Conservation (phyloP, 305 asterid species). For the Plantago lanceolata region DNA sequence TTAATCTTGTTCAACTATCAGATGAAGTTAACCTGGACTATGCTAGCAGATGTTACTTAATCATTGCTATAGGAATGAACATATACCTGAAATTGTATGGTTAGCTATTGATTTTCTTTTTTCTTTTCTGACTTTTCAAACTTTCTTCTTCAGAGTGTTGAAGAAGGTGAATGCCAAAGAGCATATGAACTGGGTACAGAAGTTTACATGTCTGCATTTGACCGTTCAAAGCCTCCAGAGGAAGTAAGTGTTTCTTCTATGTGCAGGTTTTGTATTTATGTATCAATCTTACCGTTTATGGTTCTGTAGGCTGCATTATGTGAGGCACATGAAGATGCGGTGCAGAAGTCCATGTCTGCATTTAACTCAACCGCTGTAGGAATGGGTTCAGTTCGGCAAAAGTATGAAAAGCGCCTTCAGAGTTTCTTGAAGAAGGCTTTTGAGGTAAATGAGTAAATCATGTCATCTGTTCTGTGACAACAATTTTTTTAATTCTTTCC, state of each 20-base stretch:
- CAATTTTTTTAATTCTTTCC: neutral
- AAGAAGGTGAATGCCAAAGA: constrained; percentile 96
- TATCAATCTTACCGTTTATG: constrained; percentile 15
- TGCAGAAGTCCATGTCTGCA: constrained; percentile 61
- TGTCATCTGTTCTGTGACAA: constrained; percentile 9
- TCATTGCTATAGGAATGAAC: neutral
- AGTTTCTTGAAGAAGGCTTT: constrained; percentile 73
- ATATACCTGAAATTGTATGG: neutral
- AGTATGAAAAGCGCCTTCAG: constrained; percentile 83
- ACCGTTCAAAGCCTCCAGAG: constrained; percentile 81
- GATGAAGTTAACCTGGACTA: neutral
- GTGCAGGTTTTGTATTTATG: constrained; percentile 3
- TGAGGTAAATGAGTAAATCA: constrained; percentile 65
- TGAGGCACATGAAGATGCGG: constrained; percentile 92
- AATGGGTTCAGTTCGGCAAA: constrained; percentile 67
- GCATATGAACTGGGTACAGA: constrained; percentile 80
- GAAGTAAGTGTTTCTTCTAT: constrained; percentile 55
- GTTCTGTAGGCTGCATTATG: constrained; percentile 64
- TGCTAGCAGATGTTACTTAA: neutral
- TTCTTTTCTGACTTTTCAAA: constrained; percentile 4
- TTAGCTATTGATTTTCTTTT: neutral
- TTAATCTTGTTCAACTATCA: constrained; percentile 5
- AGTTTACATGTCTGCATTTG: constrained; percentile 60
- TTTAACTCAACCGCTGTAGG: constrained; percentile 89
- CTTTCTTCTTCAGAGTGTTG: constrained; percentile 59